A percentile compares a stretch with the other conserved stretches of the same genome.
Evolutionary conservation across 2,329 filamentous ascomycete genomes (phyloP).

Genomic region (Chrysoporthe austroafricana): DNA sequence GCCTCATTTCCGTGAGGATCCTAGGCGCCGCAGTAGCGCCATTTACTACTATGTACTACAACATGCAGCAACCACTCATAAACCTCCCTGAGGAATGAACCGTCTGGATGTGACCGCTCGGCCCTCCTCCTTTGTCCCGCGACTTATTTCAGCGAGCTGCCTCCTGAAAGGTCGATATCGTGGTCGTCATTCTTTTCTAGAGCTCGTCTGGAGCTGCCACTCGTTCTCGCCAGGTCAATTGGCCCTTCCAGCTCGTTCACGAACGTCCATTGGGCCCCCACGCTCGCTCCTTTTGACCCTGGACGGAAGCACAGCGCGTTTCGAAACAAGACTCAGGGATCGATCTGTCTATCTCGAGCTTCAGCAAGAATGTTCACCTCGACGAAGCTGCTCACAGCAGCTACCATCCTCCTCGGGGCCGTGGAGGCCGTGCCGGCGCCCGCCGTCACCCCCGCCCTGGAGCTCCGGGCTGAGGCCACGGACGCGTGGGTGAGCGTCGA

Average conservation of each 20-base stretch:
- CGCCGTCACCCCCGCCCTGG: conserved; percentile 18
- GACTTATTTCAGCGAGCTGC: background rate
- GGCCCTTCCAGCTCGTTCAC: background rate
- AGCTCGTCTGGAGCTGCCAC: conserved; percentile 1
- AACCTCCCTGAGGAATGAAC: conserved; percentile 10
- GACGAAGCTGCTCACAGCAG: conserved; percentile 23
- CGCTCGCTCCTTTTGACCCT: background rate
- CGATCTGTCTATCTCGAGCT: background rate
- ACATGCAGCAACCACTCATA: conserved; percentile 4
- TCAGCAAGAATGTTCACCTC: conserved; percentile 12
- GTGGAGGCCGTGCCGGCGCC: conserved; percentile 18
- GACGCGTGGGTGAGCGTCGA: conserved; percentile 58
- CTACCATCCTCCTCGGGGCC: conserved; percentile 16
- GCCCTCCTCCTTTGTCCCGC: background rate
- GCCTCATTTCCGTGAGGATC: conserved; percentile 24
- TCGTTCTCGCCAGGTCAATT: conserved; percentile 13
- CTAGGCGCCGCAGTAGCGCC: conserved; percentile 19
- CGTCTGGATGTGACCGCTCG: conserved; percentile 9
- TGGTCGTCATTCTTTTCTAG: conserved; percentile 6
- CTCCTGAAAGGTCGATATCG: background rate
- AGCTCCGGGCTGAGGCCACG: conserved; percentile 32
- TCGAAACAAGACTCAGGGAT: background rate
- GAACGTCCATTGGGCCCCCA: background rate
- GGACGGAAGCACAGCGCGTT: background rate
- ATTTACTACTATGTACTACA: background rate